phyloP scores from a whole-genome alignment of 371 early-diverging fungal genomes.

The Apophysomyces variabilis region DNA sequence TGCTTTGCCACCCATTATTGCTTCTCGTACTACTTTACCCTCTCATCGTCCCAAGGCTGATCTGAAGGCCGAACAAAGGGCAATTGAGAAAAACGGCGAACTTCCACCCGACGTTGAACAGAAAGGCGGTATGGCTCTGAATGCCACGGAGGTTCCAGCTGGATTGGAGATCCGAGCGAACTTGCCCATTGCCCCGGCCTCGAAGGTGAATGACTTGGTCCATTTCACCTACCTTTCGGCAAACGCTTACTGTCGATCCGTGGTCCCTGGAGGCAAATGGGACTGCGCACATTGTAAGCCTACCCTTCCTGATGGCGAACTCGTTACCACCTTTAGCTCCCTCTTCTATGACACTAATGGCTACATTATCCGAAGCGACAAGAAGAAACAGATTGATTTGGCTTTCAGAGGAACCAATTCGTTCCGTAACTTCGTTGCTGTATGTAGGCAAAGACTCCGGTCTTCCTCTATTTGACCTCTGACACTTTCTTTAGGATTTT shows the following conservation, averaged over 20 bases:
- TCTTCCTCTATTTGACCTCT: not conserved
- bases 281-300: constrained; percentile 22
- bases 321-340: constrained; percentile 24
- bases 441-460: constrained; percentile 1
- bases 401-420: constrained; percentile 32
- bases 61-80: constrained; percentile 26
- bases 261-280: constrained; percentile 23
- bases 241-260: constrained; percentile 28
- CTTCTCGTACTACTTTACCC: constrained; percentile 27
- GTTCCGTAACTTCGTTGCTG: constrained; percentile 20
- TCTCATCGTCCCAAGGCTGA: constrained; percentile 29
- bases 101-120: constrained; percentile 16
- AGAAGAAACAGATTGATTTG: constrained; percentile 25
- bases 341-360: constrained; percentile 24
- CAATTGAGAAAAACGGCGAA: constrained; percentile 15
- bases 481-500: constrained; percentile 13
- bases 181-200: not conserved
- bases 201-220: constrained; percentile 9
- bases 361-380: constrained; percentile 24
- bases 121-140: constrained; percentile 20
- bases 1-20: constrained; percentile 15
- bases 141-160: constrained; percentile 13
- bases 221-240: constrained; percentile 23
- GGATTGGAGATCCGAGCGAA: not conserved
- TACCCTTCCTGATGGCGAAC: constrained; percentile 24